phyloP scores from a whole-genome alignment of 306 rosid species.

The Trifolium fragiferum region DNA sequence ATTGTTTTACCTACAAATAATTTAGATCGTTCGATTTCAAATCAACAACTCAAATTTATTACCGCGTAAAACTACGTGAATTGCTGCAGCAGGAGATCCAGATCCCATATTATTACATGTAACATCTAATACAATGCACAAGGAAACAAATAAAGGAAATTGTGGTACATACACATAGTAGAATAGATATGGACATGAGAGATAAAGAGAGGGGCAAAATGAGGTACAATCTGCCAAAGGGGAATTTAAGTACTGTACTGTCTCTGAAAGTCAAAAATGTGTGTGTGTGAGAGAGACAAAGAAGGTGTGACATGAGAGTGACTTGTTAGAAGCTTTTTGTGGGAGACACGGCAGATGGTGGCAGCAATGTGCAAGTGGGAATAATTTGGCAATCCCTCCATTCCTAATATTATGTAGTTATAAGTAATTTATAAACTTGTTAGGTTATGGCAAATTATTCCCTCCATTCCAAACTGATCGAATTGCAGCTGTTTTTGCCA shows the following conservation, averaged over 20 bases:
- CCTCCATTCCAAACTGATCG: no score
- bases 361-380: neutral
- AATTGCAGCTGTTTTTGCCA: no score
- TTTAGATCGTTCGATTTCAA: no score
- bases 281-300: neutral
- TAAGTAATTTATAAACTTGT: no score
- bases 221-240: constrained; percentile 1
- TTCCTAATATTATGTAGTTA: no score
- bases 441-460: no score
- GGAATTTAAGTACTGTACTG: constrained; percentile 38
- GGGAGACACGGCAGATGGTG: neutral
- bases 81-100: no score
- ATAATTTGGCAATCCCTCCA: neutral
- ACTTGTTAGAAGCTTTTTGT: neutral
- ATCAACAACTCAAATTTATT: no score
- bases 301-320: neutral
- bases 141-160: constrained; percentile 20
- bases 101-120: no score
- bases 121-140: no score
- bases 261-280: constrained; percentile 7
- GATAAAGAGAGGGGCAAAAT: neutral
- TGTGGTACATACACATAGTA: constrained; percentile 4
- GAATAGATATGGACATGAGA: constrained; percentile 42
- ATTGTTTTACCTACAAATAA: no score
- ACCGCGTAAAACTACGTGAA: no score